Percentiles rank a stretch among this genome's conserved stretches.
These are phyloP conservation scores for Polytrichum formosum DNA, from an alignment of 225 moss, liverwort and hornwort genomes.

Conservation along the genomic window DNA sequence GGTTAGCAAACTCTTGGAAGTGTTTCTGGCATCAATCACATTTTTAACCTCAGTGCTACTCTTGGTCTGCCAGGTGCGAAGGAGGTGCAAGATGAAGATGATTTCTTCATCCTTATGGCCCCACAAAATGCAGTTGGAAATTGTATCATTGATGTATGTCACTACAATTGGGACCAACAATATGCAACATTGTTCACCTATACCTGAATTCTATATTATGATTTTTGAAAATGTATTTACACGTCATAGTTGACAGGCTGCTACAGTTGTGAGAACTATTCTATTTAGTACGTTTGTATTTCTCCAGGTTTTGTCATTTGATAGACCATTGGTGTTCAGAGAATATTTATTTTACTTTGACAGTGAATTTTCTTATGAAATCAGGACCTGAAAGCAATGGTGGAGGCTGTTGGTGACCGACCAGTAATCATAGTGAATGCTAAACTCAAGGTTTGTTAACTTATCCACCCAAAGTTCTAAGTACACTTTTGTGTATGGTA, in stretches of 20 bases:
- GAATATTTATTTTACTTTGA: background rate
- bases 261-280: too few relatives aligned
- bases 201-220: too few relatives aligned
- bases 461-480: too few relatives aligned
- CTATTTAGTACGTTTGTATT: too few relatives aligned
- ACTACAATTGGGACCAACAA: background rate
- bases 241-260: too few relatives aligned
- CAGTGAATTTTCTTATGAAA: background rate
- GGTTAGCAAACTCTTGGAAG: background rate
- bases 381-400: conserved; percentile 91
- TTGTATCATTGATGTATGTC: conserved; percentile 85
- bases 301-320: too few relatives aligned
- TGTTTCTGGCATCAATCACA: background rate
- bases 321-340: background rate
- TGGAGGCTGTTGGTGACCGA: conserved; percentile 80
- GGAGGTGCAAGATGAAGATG: conserved; percentile 83
- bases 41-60: background rate
- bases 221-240: too few relatives aligned
- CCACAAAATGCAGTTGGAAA: conserved; percentile 98
- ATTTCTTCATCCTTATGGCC: conserved; percentile 88
- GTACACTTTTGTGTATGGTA: too few relatives aligned
- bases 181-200: too few relatives aligned
- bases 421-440: conserved; percentile 86
- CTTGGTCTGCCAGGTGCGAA: conserved; percentile 51
- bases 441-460: conserved; percentile 62